A percentile compares a stretch with the other conserved stretches of the same genome.
These are phyloP conservation scores for Penicillium concentricum DNA, from an alignment of 2,329 filamentous ascomycete species.

Conservation along the genomic window DNA sequence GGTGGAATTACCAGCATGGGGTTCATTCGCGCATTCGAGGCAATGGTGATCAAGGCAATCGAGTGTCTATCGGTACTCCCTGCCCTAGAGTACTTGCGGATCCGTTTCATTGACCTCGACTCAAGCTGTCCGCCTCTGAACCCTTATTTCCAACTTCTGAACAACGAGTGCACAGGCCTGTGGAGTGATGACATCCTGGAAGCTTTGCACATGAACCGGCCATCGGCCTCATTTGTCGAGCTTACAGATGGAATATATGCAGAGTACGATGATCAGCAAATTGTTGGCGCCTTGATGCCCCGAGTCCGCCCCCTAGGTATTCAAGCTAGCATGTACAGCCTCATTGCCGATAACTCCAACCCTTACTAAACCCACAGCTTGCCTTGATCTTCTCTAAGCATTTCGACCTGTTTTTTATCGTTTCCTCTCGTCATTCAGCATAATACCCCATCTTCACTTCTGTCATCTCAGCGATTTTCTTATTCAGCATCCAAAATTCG, in stretches of 20 bases:
- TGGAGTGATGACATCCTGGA: constrained; percentile 69
- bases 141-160: constrained; percentile 66
- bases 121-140: constrained; percentile 69
- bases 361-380: background rate
- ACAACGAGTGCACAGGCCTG: constrained; percentile 64
- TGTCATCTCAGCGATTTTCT: background rate
- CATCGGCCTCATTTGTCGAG: constrained; percentile 59
- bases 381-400: background rate
- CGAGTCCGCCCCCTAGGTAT: constrained; percentile 1
- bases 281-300: background rate
- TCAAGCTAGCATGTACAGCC: background rate
- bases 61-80: constrained; percentile 59
- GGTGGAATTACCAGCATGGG: constrained; percentile 70
- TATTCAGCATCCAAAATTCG: background rate
- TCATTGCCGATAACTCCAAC: background rate
- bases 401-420: background rate
- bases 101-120: constrained; percentile 74
- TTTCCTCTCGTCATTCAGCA: background rate
- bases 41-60: constrained; percentile 64
- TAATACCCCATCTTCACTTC: background rate
- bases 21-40: constrained; percentile 71
- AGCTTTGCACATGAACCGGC: constrained; percentile 59
- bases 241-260: constrained; percentile 59
- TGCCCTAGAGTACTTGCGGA: constrained; percentile 63
- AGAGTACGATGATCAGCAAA: background rate